These are phyloP conservation scores for Nakaseomyces bracarensis DNA, from an alignment of 1,139 yeast species.

Conservation along the genomic window DNA sequence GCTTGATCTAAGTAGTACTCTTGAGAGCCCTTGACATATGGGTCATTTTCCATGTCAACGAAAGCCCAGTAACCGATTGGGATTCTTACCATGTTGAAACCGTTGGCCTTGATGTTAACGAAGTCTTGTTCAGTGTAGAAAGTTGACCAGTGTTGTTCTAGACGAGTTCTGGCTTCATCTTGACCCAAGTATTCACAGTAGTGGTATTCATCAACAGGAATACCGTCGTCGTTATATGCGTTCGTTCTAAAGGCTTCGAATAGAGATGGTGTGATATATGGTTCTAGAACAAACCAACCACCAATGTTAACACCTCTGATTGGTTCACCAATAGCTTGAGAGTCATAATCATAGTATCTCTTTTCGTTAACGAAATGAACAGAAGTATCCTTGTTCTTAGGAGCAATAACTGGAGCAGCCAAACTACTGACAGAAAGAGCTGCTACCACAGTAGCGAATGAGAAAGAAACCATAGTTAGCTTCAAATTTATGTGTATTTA, in stretches of 20 bases:
- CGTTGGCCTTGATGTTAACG: constrained; percentile 48
- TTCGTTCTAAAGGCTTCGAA: constrained; percentile 42
- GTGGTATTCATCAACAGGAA: constrained; percentile 84
- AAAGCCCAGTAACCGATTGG: constrained; percentile 99
- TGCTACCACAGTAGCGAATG: constrained; percentile 5
- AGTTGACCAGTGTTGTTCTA: constrained; percentile 66
- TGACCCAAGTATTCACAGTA: constrained; percentile 57
- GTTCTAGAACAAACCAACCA: constrained; percentile 88
- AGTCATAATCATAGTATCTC: constrained; percentile 24
- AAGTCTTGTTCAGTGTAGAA: constrained; percentile 77
- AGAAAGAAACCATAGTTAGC: constrained; percentile 6
- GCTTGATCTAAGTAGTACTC: constrained; percentile 64
- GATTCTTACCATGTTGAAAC: constrained; percentile 78
- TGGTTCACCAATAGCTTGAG: constrained; percentile 17
- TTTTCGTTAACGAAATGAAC: constrained; percentile 14
- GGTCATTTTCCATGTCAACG: constrained; percentile 53
- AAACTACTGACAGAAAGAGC: constrained; percentile 5
- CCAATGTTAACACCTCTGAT: constrained; percentile 80
- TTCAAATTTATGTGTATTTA: not conserved
- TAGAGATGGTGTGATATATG: constrained; percentile 77
- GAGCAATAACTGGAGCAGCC: constrained; percentile 6
- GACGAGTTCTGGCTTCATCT: constrained; percentile 43
- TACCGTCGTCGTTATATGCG: constrained; percentile 31
- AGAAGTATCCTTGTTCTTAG: constrained; percentile 6
- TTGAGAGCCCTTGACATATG: constrained; percentile 87